Base-by-base conservation (phyloP, 78 protist species). In the Andalucia godoyi region DNA sequence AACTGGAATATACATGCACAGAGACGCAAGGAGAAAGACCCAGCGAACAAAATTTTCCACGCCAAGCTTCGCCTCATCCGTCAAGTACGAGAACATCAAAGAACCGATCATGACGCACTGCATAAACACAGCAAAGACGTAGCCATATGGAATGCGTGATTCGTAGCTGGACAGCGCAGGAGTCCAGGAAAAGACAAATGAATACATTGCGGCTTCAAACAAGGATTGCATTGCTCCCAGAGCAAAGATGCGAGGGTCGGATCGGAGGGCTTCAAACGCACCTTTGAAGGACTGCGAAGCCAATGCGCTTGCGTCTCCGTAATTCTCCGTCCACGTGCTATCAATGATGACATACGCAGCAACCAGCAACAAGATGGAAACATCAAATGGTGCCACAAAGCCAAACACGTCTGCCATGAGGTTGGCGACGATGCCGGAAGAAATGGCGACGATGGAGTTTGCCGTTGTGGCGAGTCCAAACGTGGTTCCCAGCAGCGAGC, bases 161-260 rank as follows among this genome's bases (percentile, higher is more conserved):
- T 25, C 0, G 34, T 25, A 2, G 12, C 5, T 30, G 23, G 41
- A 39, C 34, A 90, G 64, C 1, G 84, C 57, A 1, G 97, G 97
- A 4, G 93, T 86, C 97, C 97, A 94, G 60, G 78, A 43, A 63
- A 92, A 88, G 3, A 94, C 98, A 40, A 90, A 94, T 5, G 66
- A 60, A 54, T 87, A 94, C 96, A 94, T 91, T 25, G 89, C 75
- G 13, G 83, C 86, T 66, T 94, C 98, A 37, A 90, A 94, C 41
- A 79, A 38, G 15, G 93, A 55, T 64, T 83, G 84, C 39, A 57
- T 27, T 18, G 43, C 18, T 6, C 96, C 95, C 1, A 85, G 4
- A 23, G 4, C 5, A 18, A 68, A 10, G 27, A 74, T 21, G 23
- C 66, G 5, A 8, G 47, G 3, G 40, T 55, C 23, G 5, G 8